Conservation (phyloP, 2,329 filamentous ascomycete genomes). For the Trichoderma cornu-damae region DNA sequence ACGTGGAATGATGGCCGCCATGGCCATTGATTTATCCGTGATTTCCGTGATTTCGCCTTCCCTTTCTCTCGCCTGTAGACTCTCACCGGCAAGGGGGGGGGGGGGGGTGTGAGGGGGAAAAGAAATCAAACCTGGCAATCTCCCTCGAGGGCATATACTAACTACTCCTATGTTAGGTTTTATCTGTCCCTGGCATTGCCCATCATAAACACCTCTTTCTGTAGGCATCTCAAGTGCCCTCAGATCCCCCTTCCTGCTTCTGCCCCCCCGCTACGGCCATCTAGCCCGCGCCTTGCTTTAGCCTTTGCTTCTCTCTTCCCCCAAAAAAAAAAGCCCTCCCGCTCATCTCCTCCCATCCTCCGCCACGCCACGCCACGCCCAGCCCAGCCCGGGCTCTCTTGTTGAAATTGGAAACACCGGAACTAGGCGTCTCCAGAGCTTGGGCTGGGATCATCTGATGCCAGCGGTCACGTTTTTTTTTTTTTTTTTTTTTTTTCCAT, state of each 20-base stretch:
- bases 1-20: too few species aligned
- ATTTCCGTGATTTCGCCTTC: not conserved
- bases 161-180: too few species aligned
- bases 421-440: not conserved
- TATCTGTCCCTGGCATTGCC: too few species aligned
- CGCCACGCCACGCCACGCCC: not conserved
- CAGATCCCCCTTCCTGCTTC: not conserved
- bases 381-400: not conserved
- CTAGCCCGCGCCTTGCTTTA: not conserved
- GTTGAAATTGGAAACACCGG: not conserved
- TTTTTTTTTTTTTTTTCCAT: too few species aligned
- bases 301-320: not conserved
- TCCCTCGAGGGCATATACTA: too few species aligned
- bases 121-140: too few species aligned
- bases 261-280: not conserved
- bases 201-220: too few species aligned
- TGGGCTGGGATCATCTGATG: not conserved
- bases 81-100: too few species aligned
- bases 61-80: not conserved
- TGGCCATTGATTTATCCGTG: not conserved
- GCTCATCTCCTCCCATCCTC: not conserved
- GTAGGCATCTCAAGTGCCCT: too few species aligned
- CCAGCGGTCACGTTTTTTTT: conserved; percentile 1
- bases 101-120: too few species aligned
- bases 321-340: not conserved